Base-by-base conservation (phyloP, 148 eudicot species). In the Nepenthes mirabilis region DNA sequence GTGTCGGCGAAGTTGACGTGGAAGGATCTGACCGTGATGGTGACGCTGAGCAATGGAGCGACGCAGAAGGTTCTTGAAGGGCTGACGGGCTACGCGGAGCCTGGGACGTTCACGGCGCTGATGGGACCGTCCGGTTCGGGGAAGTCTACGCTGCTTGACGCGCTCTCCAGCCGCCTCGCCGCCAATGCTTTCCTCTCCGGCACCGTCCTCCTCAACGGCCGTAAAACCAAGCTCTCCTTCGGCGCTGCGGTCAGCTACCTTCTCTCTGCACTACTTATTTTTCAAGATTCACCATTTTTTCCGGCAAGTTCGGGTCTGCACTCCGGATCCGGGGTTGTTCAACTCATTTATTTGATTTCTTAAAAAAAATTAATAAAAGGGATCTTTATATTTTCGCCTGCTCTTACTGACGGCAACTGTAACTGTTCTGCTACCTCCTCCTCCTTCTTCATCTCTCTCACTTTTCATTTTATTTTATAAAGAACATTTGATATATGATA, bases 91-190 rank as follows among this genome's bases (percentile, higher is more conserved):
- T 93, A 88, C 56, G 99, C 99, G 2, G 99, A 88, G 68, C 96
- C 96, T 0, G 96, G 96, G 1, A 59, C 77, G 1, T 82, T 93
- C 51, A 93, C 96, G 0, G 95, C 95, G 2, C 85, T 93, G 9
- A 93, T 93, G 99, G 99, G 99, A 0, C 99, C 99, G 1, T 93
- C 99, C 12, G 99, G 99, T 9, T 88, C 96, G 1, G 99, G 99
- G 0, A 93, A 93, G 64, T 88, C 96, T 1, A 93, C 99, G 0
- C 76, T 93, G 3, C 85, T 93, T 9, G 99, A 93, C 43, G 91
- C 99, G 3, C 86, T 93, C 7, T 80, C 96, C 1, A 72, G 87
- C 33, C 85, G 99, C 1, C 87, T 93, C 2, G 91, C 99, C 3
- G 69, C 99, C 9, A 93, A 93, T 56, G 88, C 89, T 1, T 93